Evolutionary conservation across 352 stramenopile species (phyloP).

Genomic region (Phytophthora hybrid): DNA sequence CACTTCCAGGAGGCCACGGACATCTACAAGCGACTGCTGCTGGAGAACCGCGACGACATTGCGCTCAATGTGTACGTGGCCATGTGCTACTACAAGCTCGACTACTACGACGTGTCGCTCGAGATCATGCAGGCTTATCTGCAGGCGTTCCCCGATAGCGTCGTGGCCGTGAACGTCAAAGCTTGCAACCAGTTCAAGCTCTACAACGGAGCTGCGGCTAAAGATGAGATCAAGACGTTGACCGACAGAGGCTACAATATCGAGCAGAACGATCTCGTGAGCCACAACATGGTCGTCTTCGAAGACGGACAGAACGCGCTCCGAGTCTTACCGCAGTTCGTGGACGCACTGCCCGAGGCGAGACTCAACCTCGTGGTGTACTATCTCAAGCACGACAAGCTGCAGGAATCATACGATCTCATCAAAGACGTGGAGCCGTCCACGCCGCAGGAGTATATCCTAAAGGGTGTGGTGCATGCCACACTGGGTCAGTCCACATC

Average conservation of each 20-base stretch:
- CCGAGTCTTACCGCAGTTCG: slow-evolving; percentile 91
- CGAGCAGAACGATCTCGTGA: slow-evolving; percentile 94
- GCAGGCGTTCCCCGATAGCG: slow-evolving; percentile 91
- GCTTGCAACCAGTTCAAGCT: slow-evolving; percentile 98
- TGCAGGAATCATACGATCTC: slow-evolving; percentile 95
- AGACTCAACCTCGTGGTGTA: slow-evolving; percentile 97
- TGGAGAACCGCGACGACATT: slow-evolving; percentile 96
- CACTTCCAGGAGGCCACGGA: slow-evolving; percentile 96
- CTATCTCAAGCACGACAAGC: slow-evolving; percentile 92
- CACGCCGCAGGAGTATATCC: slow-evolving; percentile 94
- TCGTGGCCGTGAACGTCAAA: slow-evolving; percentile 96
- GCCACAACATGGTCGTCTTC: slow-evolving; percentile 98
- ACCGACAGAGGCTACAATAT: slow-evolving; percentile 91
- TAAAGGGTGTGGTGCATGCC: slow-evolving; percentile 93
- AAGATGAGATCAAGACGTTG: slow-evolving; percentile 94
- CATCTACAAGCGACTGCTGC: slow-evolving; percentile 96
- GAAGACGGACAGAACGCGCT: slow-evolving; percentile 94
- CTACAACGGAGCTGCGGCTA: slow-evolving; percentile 96
- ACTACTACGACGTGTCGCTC: slow-evolving; percentile 97
- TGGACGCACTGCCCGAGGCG: slow-evolving; percentile 94
- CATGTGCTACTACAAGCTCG: slow-evolving; percentile 99
- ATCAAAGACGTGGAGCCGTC: slow-evolving; percentile 96
- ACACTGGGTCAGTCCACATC: slow-evolving; percentile 90
- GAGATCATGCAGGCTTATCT: slow-evolving; percentile 97
- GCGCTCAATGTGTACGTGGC: slow-evolving; percentile 98